Base-by-base conservation (phyloP, 1,284 basidiomycete species). In the Pseudozyma sp. region DNA sequence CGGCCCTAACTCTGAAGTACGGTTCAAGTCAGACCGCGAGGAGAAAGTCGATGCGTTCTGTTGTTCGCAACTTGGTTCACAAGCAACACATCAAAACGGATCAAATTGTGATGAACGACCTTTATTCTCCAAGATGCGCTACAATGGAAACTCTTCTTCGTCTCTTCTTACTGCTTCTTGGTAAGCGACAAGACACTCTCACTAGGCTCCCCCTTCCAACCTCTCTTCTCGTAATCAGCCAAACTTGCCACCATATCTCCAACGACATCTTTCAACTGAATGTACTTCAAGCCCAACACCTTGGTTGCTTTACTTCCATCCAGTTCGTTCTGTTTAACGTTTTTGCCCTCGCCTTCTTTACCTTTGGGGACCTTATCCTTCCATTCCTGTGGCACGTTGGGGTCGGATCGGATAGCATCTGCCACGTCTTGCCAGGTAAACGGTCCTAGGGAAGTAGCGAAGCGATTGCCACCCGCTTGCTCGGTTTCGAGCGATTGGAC, bases 401-500 rank as follows among this genome's bases (percentile, higher is more conserved):
- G 70, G 35, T 71, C 64, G 43, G 66, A 55, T 65, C 82, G 82
- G 34, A 80, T 60, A 40, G 77, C 51, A 48, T 81, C 73, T 45
- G 72, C 78, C 36, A 81, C 59, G 12, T 78, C 70, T 55, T 80
- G 77, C 25, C 50, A 62, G 38, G 72, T 71, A 18, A 72, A 75
- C 5, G 54, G 52, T 4, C 74, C 70, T 11, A 76, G 77, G 19
- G 80, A 78, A 43, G 80, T 74, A n/a, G 82, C 77, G 66, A 85
- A 89, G 1, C 92, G 87, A 70, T 92, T 85, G 0, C 89, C 89
- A 6, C 88, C 88, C 0, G 91, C 91, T n/a, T 88, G 87, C 5
- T 87, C 84, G 39, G 87, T 87, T 40, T 87, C 86, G 1, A 91
- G 85, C 0, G 90, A 89, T 9, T 87, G 85, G 4, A 88, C 85